A percentile compares a stretch with the other conserved stretches of the same genome.
phyloP scores from a whole-genome alignment of 345 rosid species.

The Camelina laxa region DNA sequence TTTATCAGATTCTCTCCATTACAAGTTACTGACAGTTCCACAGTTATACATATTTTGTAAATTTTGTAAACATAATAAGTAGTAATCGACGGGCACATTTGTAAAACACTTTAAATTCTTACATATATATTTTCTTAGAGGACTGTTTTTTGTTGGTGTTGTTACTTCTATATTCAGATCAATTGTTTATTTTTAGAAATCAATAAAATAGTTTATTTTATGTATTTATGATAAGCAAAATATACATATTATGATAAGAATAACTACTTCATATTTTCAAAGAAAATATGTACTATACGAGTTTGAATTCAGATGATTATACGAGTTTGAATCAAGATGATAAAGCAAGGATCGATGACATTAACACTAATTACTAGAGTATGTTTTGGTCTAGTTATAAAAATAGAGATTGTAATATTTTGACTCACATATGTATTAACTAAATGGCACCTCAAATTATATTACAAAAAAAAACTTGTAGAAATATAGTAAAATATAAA shows the following conservation, averaged over 20 bases:
- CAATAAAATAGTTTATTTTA: too few species aligned
- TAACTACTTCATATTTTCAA: background rate
- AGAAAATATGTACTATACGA: background rate
- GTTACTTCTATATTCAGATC: too few species aligned
- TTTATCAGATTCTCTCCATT: slow-evolving; percentile 36
- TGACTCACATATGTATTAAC: background rate
- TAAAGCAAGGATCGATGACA: background rate
- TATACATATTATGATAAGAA: background rate
- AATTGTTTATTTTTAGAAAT: too few species aligned
- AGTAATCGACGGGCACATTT: background rate
- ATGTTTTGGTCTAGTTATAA: background rate
- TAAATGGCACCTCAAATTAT: background rate
- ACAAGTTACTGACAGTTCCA: slow-evolving; percentile 31
- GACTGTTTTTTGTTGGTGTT: too few species aligned
- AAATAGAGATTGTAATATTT: background rate
- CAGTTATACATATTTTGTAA: background rate
- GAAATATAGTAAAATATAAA: background rate
- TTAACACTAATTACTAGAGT: background rate
- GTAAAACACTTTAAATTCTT: too few species aligned
- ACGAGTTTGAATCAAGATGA: background rate
- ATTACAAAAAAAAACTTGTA: background rate
- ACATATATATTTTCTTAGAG: too few species aligned
- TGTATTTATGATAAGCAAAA: too few species aligned
- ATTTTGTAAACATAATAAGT: background rate
- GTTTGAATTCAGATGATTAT: background rate